A percentile compares a stretch with the other conserved stretches of the same genome.
phyloP scores from a whole-genome alignment of 1,284 basidiomycete genomes.

The Pseudozyma flocculosa region DNA sequence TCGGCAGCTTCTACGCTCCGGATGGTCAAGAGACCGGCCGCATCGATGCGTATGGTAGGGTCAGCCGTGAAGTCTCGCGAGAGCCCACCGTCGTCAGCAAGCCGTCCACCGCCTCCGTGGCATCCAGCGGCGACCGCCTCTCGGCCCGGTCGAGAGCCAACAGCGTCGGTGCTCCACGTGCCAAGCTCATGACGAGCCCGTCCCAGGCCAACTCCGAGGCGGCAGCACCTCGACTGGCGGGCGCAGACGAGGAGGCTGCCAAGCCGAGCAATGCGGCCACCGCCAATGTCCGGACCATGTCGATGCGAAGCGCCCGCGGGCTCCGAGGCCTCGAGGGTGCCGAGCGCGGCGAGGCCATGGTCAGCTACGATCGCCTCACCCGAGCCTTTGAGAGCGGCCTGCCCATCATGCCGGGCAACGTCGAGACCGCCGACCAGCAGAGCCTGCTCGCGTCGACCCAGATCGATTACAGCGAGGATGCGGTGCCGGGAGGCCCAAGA shows the following conservation, averaged over 20 bases:
- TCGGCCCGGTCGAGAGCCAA: background rate
- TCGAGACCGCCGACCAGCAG: slow-evolving; percentile 35
- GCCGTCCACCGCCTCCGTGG: too few relatives aligned
- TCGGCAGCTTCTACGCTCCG: slow-evolving; percentile 44
- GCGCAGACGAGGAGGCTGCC: background rate
- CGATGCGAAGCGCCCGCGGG: slow-evolving; percentile 42
- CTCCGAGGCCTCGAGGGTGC: slow-evolving; percentile 40
- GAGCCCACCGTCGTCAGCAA: background rate
- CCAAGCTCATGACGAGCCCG: background rate
- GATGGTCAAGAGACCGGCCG: slow-evolving; percentile 35
- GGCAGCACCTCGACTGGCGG: background rate
- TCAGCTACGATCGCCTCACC: slow-evolving; percentile 37
- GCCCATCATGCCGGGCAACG: slow-evolving; percentile 34
- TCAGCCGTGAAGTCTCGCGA: slow-evolving; percentile 11
- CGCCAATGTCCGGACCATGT: slow-evolving; percentile 4
- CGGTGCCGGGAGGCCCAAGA: background rate
- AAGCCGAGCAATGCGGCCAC: background rate
- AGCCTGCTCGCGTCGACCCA: slow-evolving; percentile 32
- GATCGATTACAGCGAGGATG: slow-evolving; percentile 2
- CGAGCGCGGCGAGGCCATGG: slow-evolving; percentile 37
- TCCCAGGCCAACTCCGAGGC: background rate
- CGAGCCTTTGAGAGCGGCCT: slow-evolving; percentile 34
- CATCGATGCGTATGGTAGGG: slow-evolving; percentile 20
- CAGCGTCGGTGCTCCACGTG: background rate
- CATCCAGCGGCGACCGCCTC: background rate